A percentile compares a stretch with the other conserved stretches of the same genome.
Evolutionary conservation across 768 basidiomycete species (phyloP).

Genomic region (Termitomyces sp.): DNA sequence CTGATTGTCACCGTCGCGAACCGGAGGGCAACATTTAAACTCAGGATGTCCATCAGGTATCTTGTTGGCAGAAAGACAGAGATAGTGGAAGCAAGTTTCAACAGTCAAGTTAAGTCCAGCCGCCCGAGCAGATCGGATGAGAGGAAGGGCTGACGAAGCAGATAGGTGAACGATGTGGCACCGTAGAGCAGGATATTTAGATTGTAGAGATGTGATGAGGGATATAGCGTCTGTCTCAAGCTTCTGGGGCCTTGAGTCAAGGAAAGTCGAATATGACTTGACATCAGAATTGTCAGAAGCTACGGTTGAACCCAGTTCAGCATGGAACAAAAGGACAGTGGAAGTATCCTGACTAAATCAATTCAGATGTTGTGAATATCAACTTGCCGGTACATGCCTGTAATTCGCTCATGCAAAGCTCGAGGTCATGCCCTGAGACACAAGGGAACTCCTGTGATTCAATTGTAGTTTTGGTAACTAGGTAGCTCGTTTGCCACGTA

Average conservation of each 20-base stretch:
- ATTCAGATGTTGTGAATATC: neutral
- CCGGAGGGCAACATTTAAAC: constrained; percentile 96
- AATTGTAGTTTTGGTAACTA: constrained; percentile 2
- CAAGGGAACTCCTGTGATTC: constrained; percentile 86
- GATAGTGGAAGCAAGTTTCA: constrained; percentile 98
- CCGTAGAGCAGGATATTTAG: constrained; percentile 57
- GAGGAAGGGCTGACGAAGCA: constrained; percentile 73
- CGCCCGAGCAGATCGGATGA: constrained; percentile 63
- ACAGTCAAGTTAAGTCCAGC: constrained; percentile 73
- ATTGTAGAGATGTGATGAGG: constrained; percentile 64
- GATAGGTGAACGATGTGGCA: constrained; percentile 97
- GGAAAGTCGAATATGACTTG: constrained; percentile 73
- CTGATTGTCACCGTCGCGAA: constrained; percentile 69
- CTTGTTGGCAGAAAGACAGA: constrained; percentile 65
- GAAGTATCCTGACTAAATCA: constrained; percentile 45
- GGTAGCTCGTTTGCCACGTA: constrained; percentile 22
- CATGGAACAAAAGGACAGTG: constrained; percentile 85
- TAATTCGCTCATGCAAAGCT: constrained; percentile 65
- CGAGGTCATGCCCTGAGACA: constrained; percentile 66
- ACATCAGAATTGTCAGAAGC: constrained; percentile 24
- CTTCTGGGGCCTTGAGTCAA: constrained; percentile 74
- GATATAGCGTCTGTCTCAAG: constrained; percentile 81
- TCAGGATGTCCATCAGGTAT: constrained; percentile 76
- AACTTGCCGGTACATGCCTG: constrained; percentile 40
- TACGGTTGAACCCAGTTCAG: constrained; percentile 58